Base-by-base conservation (phyloP, 2,329 filamentous ascomycete species). In the Colletotrichum chlorophyti region DNA sequence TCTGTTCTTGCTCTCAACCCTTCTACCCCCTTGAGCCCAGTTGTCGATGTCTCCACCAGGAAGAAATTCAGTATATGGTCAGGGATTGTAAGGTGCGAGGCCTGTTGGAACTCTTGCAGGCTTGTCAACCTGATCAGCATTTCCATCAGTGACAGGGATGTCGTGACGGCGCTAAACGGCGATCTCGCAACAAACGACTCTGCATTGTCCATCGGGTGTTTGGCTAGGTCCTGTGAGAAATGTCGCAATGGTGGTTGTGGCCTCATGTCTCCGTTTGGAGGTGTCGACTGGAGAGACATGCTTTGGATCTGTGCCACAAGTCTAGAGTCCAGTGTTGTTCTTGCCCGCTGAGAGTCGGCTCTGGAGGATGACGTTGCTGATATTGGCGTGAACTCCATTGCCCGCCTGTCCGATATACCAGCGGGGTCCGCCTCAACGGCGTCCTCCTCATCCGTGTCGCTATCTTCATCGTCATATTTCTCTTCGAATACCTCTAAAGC, bases 61-160 rank as follows among this genome's bases (percentile, higher is more conserved):
- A 97, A 97, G 76, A 96, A 96, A 49, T 89, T 92, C 35, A 97
- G 79, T 2, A 97, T 85, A 66, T 97, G 91, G 69, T 97, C 93
- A 1, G 91, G 91, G 61, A 96, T 95, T 6, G 91, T 85, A n/a
- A 97, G 83, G 67, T 97, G 93, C 0, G 91, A 93, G 35, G 86
- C 84, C 78, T 97, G 93, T 70, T 96, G 91, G 72, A 95, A 96
- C 76, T 97, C 92, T 70, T 97, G 93, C 12, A 97, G 83, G 19
- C 92, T 91, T 5, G 90, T 88, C 42, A 97, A 83, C 37, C 94
- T 91, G 42, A 97, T 84, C 27, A 97, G 80, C 79, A 94, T 95
- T 72, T 97, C 93, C 51, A 97, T 84, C 8, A 97, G 83, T 1
- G 93, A 97, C 63, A 82, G 74, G 63, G 80, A 88, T 65, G 75